Conservation (phyloP, 1,284 basidiomycete genomes). For the Anthracocystis setariae region DNA sequence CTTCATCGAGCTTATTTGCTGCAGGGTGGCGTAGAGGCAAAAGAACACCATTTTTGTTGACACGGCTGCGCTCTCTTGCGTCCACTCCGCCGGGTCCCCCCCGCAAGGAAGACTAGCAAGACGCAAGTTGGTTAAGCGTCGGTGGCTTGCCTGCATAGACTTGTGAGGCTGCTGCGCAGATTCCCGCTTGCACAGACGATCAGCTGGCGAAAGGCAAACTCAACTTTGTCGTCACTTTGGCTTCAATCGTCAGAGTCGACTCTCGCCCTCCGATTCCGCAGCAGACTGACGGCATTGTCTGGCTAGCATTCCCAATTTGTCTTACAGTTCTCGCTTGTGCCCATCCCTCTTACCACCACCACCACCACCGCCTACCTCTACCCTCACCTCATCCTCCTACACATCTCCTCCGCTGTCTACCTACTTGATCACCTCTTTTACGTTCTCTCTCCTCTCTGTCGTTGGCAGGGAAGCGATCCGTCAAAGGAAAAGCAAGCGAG, state of each 20-base stretch:
- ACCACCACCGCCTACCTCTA: constrained; percentile 15
- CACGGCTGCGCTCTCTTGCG: constrained; percentile 6
- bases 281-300: too few relatives aligned
- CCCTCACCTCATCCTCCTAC: constrained; percentile 2
- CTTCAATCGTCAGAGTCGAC: too few relatives aligned
- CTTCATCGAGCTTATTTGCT: background rate
- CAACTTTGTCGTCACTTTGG: background rate
- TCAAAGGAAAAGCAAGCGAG: constrained; percentile 19
- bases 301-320: background rate
- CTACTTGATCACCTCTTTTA: background rate
- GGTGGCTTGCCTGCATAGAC: too few relatives aligned
- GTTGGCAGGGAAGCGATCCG: constrained; percentile 10
- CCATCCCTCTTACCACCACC: constrained; percentile 16
- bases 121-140: too few relatives aligned
- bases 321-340: background rate
- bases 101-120: too few relatives aligned
- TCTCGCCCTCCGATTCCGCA: too few relatives aligned
- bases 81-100: constrained; percentile 7
- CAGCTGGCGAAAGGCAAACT: too few relatives aligned
- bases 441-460: constrained; percentile 1
- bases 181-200: too few relatives aligned
- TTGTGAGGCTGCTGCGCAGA: too few relatives aligned
- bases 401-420: background rate
- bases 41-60: background rate
- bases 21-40: constrained; percentile 23